phyloP scores from a whole-genome alignment of 768 basidiomycete species.

The Austroboletus eburneus region DNA sequence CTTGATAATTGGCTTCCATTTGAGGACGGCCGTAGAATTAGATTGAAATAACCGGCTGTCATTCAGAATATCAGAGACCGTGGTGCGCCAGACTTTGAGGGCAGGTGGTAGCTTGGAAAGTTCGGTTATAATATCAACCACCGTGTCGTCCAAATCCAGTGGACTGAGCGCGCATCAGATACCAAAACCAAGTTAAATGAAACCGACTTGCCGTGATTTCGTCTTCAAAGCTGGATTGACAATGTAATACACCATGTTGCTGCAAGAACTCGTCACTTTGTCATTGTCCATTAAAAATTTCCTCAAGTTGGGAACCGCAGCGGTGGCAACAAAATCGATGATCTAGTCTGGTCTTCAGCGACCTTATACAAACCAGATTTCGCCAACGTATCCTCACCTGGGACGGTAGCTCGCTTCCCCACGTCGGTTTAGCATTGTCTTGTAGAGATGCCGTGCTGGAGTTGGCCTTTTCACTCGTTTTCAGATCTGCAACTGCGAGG shows the following conservation, averaged over 20 bases:
- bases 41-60: constrained; percentile 88
- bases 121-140: constrained; percentile 68
- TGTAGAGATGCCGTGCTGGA: constrained; percentile 39
- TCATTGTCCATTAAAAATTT: constrained; percentile 82
- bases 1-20: constrained; percentile 78
- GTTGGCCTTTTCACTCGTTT: constrained; percentile 60
- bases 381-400: constrained; percentile 26
- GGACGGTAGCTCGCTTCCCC: constrained; percentile 26
- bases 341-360: constrained; percentile 47
- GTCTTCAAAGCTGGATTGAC: constrained; percentile 77
- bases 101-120: constrained; percentile 76
- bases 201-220: constrained; percentile 54
- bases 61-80: constrained; percentile 75
- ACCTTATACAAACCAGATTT: neutral
- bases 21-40: constrained; percentile 45
- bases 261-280: constrained; percentile 73
- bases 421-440: constrained; percentile 26
- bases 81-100: constrained; percentile 79
- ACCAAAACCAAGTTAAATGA: neutral
- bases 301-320: constrained; percentile 69
- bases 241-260: constrained; percentile 80
- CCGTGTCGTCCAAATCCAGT: constrained; percentile 67
- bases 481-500: constrained; percentile 32
- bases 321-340: constrained; percentile 61
- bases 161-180: constrained; percentile 44